Evolutionary conservation across 2,329 filamentous ascomycete genomes (phyloP).

Genomic region (Neonectria hederae): DNA sequence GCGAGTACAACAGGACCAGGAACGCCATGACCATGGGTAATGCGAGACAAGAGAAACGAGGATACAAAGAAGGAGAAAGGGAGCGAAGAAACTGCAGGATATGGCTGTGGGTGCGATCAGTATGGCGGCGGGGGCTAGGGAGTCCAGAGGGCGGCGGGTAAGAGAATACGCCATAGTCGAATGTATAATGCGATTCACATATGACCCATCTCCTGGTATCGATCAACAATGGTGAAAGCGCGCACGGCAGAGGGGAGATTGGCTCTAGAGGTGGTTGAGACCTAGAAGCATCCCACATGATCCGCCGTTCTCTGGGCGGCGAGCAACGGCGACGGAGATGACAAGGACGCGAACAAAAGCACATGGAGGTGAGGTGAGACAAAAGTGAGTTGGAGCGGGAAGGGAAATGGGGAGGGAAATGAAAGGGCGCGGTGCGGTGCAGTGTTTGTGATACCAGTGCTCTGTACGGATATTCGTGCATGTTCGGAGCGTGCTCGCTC

Average conservation of each 20-base stretch:
- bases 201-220: neutral
- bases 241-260: neutral
- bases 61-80: neutral
- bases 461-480: neutral
- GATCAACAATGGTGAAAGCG: neutral
- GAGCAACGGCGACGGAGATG: neutral
- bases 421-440: neutral
- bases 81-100: neutral
- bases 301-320: neutral
- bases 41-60: slow-evolving; percentile 14
- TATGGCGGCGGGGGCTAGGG: slow-evolving; percentile 1
- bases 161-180: neutral
- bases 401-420: neutral
- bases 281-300: neutral
- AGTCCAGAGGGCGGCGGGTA: neutral
- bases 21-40: slow-evolving; percentile 11
- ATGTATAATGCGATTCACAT: slow-evolving; percentile 21
- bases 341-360: neutral
- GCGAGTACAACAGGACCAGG: slow-evolving; percentile 18
- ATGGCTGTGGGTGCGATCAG: neutral
- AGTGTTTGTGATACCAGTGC: neutral
- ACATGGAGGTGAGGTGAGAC: neutral
- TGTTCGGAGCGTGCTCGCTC: neutral
- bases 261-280: neutral
- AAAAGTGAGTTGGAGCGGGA: neutral